Conservation (phyloP, 441 rosid species). For the Mallotus repandus region DNA sequence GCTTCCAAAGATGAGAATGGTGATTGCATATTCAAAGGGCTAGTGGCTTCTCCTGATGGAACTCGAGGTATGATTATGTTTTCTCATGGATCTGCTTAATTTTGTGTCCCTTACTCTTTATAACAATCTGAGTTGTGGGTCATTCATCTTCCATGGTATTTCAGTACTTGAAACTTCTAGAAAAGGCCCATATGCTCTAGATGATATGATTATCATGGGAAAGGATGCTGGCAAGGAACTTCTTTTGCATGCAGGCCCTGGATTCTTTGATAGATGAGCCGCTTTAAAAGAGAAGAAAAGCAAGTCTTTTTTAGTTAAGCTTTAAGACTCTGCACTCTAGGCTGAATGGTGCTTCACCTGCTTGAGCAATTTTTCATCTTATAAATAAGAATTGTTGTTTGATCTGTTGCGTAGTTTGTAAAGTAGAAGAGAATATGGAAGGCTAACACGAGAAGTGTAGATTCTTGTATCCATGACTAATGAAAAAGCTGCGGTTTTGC, state of each 20-base stretch:
- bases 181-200: conserved; percentile 61
- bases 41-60: conserved; percentile 96
- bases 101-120: neutral
- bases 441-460: conserved; percentile 7
- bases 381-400: conserved; percentile 19
- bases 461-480: conserved; percentile 7
- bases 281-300: conserved; percentile 8
- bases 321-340: conserved; percentile 4
- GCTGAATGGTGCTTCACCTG: conserved; percentile 16
- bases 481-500: conserved; percentile 7
- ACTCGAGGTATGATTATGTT: conserved; percentile 51
- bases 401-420: conserved; percentile 15
- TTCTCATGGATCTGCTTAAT: neutral
- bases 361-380: conserved; percentile 17
- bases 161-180: conserved; percentile 93
- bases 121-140: neutral
- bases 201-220: conserved; percentile 85
- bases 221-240: conserved; percentile 91
- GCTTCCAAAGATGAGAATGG: conserved; percentile 71
- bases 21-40: conserved; percentile 78
- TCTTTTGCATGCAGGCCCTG: conserved; percentile 73
- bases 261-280: conserved; percentile 60
- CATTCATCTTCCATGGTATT: conserved; percentile 24
- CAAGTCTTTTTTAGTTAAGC: neutral
- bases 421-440: conserved; percentile 24